A percentile compares a stretch with the other conserved stretches of the same genome.
Evolutionary conservation across 257 asterid species (phyloP).

Genomic region (Plantago elongata): DNA sequence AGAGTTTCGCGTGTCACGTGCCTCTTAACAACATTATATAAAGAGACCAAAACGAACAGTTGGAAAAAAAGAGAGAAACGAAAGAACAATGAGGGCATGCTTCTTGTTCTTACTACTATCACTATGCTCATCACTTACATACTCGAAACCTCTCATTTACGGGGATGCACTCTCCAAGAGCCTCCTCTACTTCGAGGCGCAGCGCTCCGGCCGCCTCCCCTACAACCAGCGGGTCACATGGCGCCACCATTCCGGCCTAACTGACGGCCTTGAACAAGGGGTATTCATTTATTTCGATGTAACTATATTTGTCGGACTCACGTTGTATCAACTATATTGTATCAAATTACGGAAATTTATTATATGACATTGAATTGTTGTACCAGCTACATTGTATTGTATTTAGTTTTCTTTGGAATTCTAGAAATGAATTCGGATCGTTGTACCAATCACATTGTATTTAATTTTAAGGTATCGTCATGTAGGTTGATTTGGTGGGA

Average conservation of each 20-base stretch:
- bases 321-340: too few relatives aligned
- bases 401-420: background rate
- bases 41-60: too few relatives aligned
- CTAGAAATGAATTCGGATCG: background rate
- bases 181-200: constrained; percentile 86
- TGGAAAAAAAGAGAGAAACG: too few relatives aligned
- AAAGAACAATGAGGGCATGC: background rate
- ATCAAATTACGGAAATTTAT: too few relatives aligned
- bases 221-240: constrained; percentile 68
- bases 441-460: background rate
- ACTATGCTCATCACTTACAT: constrained; percentile 26
- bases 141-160: constrained; percentile 41
- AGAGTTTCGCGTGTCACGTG: too few relatives aligned
- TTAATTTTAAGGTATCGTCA: background rate
- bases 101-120: constrained; percentile 19
- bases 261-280: constrained; percentile 92
- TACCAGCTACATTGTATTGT: too few relatives aligned
- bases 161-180: constrained; percentile 78
- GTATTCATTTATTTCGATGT: constrained; percentile 21
- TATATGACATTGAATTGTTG: too few relatives aligned
- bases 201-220: constrained; percentile 92
- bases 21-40: too few relatives aligned
- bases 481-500: constrained; percentile 85
- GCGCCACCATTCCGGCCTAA: constrained; percentile 95
- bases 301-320: too few relatives aligned